These are phyloP conservation scores for Saccharomyces hybrid DNA, from an alignment of 1,139 yeast species.

Conservation along the genomic window DNA sequence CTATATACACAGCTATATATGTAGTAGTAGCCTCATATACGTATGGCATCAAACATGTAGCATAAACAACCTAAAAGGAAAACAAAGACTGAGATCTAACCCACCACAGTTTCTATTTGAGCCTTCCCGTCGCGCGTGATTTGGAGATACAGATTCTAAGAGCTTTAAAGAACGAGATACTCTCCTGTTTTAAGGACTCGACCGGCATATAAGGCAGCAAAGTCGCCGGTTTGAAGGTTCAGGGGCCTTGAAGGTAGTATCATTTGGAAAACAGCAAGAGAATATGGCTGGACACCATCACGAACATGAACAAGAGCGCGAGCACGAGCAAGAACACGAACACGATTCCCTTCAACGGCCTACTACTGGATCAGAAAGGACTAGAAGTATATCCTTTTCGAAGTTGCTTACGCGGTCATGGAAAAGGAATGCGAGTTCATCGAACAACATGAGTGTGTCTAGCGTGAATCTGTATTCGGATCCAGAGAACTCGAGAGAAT, in stretches of 20 bases:
- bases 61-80: not conserved
- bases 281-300: not conserved
- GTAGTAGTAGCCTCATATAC: not conserved
- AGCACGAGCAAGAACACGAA: not conserved
- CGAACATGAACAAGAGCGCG: not conserved
- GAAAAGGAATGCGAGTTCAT: conserved; percentile 12
- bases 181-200: not conserved
- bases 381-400: conserved; percentile 27
- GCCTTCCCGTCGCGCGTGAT: not conserved
- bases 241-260: not conserved
- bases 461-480: not conserved
- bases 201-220: not conserved
- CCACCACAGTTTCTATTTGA: not conserved
- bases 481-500: conserved; percentile 1
- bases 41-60: not conserved
- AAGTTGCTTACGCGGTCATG: conserved; percentile 25
- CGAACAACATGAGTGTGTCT: conserved; percentile 3
- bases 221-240: not conserved
- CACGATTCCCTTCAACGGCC: not conserved
- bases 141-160: not conserved
- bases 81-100: not conserved
- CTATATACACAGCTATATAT: not conserved
- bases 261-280: not conserved
- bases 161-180: not conserved
- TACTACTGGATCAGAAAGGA: conserved; percentile 14